A percentile compares a stretch with the other conserved stretches of the same genome.
These are phyloP conservation scores for Termitomyces sp. DNA, from an alignment of 768 basidiomycete species.

Conservation along the genomic window DNA sequence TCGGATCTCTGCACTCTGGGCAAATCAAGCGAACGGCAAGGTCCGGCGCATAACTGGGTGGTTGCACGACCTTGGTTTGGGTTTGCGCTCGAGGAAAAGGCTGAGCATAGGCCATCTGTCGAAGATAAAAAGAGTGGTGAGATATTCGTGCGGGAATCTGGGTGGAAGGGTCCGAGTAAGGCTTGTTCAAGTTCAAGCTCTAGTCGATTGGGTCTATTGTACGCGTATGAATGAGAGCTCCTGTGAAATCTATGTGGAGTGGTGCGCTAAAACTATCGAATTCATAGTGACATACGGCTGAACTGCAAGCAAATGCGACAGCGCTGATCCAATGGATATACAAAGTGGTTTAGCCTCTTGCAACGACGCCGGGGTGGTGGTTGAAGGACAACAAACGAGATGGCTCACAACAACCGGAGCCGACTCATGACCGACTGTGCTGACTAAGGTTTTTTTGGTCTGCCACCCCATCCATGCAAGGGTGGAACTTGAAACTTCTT, in stretches of 20 bases:
- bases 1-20: conserved; percentile 92
- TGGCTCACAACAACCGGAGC: not conserved
- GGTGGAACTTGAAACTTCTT: too few species aligned
- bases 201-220: not conserved
- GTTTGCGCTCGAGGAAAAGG: conserved; percentile 77
- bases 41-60: conserved; percentile 71
- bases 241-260: conserved; percentile 17
- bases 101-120: conserved; percentile 65
- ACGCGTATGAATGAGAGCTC: conserved; percentile 3
- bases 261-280: conserved; percentile 5
- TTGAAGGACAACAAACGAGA: conserved; percentile 4
- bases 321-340: not conserved
- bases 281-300: conserved; percentile 16
- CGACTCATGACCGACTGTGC: not conserved
- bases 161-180: not conserved
- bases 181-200: conserved; percentile 3
- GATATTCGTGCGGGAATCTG: conserved; percentile 19
- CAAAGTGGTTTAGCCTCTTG: not conserved
- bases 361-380: conserved; percentile 13
- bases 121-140: conserved; percentile 19
- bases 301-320: conserved; percentile 4
- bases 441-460: conserved; percentile 4
- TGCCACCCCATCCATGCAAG: too few species aligned
- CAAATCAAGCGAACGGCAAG: conserved; percentile 88
- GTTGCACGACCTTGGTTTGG: conserved; percentile 48